phyloP scores from a whole-genome alignment of 1,139 yeast species.

The Geotrichum klebahnii region DNA sequence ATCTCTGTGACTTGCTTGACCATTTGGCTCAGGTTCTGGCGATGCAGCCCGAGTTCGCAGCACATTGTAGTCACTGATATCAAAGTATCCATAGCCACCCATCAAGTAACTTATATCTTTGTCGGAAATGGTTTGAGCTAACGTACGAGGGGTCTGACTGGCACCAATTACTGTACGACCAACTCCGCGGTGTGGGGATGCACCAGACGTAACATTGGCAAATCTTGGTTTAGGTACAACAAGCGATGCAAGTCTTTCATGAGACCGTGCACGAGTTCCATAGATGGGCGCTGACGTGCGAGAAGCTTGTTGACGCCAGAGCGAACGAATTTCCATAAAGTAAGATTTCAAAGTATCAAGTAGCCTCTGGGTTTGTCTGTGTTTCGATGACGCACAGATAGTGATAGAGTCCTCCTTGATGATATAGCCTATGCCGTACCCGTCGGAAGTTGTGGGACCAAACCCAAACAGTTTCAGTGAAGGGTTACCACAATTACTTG shows the following conservation, averaged over 20 bases:
- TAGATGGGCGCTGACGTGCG: slow-evolving; percentile 16
- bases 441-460: slow-evolving; percentile 87
- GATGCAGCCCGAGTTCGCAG: slow-evolving; percentile 65
- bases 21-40: slow-evolving; percentile 50
- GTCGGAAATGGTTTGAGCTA: slow-evolving; percentile 27
- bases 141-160: slow-evolving; percentile 29
- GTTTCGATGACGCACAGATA: slow-evolving; percentile 83
- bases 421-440: slow-evolving; percentile 88
- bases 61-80: slow-evolving; percentile 59
- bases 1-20: slow-evolving; percentile 42
- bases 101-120: slow-evolving; percentile 49
- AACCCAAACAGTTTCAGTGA: slow-evolving; percentile 82
- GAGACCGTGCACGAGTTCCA: slow-evolving; percentile 30
- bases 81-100: slow-evolving; percentile 79
- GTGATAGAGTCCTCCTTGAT: slow-evolving; percentile 81
- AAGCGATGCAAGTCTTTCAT: slow-evolving; percentile 26
- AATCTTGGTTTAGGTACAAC: slow-evolving; percentile 14
- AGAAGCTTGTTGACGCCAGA: slow-evolving; percentile 37
- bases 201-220: background rate
- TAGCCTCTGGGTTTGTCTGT: slow-evolving; percentile 81
- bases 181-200: slow-evolving; percentile 17
- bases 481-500: slow-evolving; percentile 81
- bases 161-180: slow-evolving; percentile 28
- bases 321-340: slow-evolving; percentile 57
- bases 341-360: slow-evolving; percentile 69